phyloP scores from a whole-genome alignment of 805 yeast species.

The Candida parachauliodes region DNA sequence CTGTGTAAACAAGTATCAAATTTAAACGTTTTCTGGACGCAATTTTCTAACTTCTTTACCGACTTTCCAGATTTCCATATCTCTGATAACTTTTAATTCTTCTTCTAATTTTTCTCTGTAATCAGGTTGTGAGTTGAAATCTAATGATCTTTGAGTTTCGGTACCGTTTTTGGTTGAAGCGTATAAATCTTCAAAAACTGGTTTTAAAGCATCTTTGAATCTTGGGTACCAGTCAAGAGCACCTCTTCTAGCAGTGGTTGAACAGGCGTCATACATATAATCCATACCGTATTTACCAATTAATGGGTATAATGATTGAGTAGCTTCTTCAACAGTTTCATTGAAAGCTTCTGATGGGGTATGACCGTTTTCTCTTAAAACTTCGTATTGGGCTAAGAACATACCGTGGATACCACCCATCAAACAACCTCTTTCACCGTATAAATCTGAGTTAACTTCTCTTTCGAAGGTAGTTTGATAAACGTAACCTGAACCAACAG shows the following conservation, averaged over 20 bases:
- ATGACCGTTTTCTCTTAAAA: constrained; percentile 99
- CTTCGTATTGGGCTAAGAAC: constrained; percentile 99
- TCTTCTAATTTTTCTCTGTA: constrained; percentile 94
- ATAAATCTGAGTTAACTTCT: constrained; percentile 98
- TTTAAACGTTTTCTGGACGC: constrained; percentile 97
- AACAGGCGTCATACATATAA: constrained; percentile 99
- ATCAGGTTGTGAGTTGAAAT: constrained; percentile 96
- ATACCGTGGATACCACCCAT: constrained; percentile 99
- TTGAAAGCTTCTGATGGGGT: constrained; percentile 99
- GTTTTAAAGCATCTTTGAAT: constrained; percentile 98
- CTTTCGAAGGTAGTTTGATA: constrained; percentile 99
- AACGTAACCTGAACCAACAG: constrained; percentile 99
- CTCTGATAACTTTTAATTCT: constrained; percentile 91
- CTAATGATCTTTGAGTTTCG: constrained; percentile 97
- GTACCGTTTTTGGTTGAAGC: constrained; percentile 92
- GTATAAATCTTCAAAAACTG: constrained; percentile 95
- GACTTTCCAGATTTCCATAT: constrained; percentile 98
- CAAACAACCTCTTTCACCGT: constrained; percentile 99
- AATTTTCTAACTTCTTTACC: constrained; percentile 99
- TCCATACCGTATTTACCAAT: constrained; percentile 99
- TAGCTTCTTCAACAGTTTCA: constrained; percentile 99
- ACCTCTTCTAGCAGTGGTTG: constrained; percentile 99
- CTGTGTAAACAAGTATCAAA: background rate
- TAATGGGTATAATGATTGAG: constrained; percentile 98
- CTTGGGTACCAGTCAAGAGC: constrained; percentile 99